These are phyloP conservation scores for Hanseniaspora mollemarum DNA, from an alignment of 805 yeast species.

Conservation along the genomic window DNA sequence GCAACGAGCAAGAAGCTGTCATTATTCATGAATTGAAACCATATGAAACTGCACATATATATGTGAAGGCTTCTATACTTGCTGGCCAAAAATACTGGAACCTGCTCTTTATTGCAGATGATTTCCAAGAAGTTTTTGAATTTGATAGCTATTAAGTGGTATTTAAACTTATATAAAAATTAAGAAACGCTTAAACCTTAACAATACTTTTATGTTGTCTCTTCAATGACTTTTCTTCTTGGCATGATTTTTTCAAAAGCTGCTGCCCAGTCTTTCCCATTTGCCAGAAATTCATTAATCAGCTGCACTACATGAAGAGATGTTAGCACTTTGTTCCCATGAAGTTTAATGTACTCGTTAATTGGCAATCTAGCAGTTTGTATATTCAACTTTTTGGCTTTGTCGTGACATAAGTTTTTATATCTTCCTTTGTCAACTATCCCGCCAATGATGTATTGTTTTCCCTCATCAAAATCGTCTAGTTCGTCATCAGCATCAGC, in stretches of 20 bases:
- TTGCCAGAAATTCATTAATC: conserved; percentile 67
- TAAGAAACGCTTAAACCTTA: neutral
- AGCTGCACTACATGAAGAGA: conserved; percentile 92
- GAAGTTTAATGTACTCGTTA: conserved; percentile 66
- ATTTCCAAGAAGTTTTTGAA: conserved; percentile 19
- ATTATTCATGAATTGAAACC: conserved; percentile 8
- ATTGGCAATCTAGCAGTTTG: conserved; percentile 74
- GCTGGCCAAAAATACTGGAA: conserved; percentile 70
- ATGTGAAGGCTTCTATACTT: conserved; percentile 68
- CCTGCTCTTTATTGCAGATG: conserved; percentile 62
- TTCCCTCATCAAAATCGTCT: conserved; percentile 50
- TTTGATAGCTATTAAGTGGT: conserved; percentile 19
- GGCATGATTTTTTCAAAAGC: conserved; percentile 88
- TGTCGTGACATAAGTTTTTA: conserved; percentile 64
- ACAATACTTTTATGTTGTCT: conserved; percentile 6
- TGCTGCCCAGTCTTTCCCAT: conserved; percentile 58
- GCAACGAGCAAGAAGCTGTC: conserved; percentile 43
- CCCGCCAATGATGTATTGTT: conserved; percentile 84
- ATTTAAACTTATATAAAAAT: neutral
- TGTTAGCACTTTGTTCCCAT: conserved; percentile 81
- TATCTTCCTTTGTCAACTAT: conserved; percentile 92
- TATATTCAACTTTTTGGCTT: conserved; percentile 64
- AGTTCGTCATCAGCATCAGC: conserved; percentile 75
- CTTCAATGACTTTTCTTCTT: conserved; percentile 45
- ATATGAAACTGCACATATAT: conserved; percentile 37